Base-by-base conservation (phyloP, 2,329 filamentous ascomycete genomes). In the Ascochyta koolunga region DNA sequence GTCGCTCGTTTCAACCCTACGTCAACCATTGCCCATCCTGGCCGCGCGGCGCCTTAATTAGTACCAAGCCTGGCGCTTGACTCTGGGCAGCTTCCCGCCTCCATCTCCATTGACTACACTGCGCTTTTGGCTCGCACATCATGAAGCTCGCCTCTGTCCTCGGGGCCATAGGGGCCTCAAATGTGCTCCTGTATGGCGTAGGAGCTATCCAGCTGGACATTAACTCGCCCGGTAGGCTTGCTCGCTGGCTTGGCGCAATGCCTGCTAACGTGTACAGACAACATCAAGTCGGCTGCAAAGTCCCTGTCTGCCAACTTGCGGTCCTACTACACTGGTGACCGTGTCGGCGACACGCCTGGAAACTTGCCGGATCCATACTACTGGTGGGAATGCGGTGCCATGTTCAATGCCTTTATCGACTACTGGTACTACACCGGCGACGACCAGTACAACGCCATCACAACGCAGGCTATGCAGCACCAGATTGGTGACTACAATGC, bases 401-500 rank as follows among this genome's bases (percentile, higher is more conserved):
- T 77, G 70, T 77, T 72, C 57, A 69, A 64, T 42, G 64, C 70
- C 15, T 64, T 77, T 39, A 69, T 77, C 44, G 73, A 77, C 49
- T 77, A 77, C 63, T 77, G 73, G 74, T 74, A 76, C 57, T 77
- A 77, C 57, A 77, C 75, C 4, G 74, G 74, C 41, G 74, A 77
- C 55, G 60, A 69, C 38, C 61, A 67, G 45, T 77, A 75, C 60
- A 77, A 77, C 50, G 58, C 56, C 27, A 76, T 76, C 39, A 75
- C 70, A 1, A 56, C 55, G 4, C 73, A 76, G 58, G 91, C 84
- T 11, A 81, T 96, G 63, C 80, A 92, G 40, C 87, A 84, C 70
- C 91, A 96, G 74, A 85, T 88, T 47, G 90, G 90, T 48, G 81
- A 84, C 2, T 81, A 89, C 67, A 78, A 85, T 52, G 87, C 93